A percentile compares a stretch with the other conserved stretches of the same genome.
Evolutionary conservation across 1,139 yeast species (phyloP).

Genomic region (Taphrina pruni): DNA sequence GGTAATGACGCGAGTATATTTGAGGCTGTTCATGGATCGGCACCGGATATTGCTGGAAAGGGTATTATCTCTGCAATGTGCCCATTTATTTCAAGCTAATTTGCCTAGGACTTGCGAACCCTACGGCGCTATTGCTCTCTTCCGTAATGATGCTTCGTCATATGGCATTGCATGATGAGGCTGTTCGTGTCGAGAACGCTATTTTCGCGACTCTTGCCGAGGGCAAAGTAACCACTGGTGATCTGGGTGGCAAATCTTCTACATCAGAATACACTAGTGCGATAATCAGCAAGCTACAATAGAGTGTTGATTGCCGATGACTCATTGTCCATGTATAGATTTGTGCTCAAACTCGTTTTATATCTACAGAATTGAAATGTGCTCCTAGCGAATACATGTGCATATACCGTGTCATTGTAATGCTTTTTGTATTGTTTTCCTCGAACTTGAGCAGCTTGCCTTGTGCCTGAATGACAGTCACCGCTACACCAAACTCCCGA

Average conservation of each 20-base stretch:
- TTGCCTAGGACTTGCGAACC: constrained; percentile 77
- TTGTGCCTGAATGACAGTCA: constrained; percentile 79
- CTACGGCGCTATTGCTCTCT: constrained; percentile 93
- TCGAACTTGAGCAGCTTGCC: constrained; percentile 67
- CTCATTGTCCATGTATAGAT: background rate
- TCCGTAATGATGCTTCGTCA: constrained; percentile 99
- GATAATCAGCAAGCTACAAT: constrained; percentile 57
- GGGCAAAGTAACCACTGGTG: constrained; percentile 94
- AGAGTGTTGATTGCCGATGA: background rate
- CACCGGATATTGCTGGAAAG: constrained; percentile 88
- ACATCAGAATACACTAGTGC: constrained; percentile 87
- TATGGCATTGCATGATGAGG: constrained; percentile 83
- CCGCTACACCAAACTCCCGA: constrained; percentile 68
- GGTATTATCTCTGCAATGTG: constrained; percentile 47
- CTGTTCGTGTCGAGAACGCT: constrained; percentile 84
- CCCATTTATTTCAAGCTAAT: constrained; percentile 72
- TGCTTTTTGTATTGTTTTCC: constrained; percentile 58
- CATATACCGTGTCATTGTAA: constrained; percentile 73
- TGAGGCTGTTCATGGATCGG: constrained; percentile 99
- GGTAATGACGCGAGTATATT: constrained; percentile 96
- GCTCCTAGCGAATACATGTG: constrained; percentile 91
- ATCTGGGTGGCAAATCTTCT: constrained; percentile 89
- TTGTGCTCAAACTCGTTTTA: background rate
- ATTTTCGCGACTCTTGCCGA: constrained; percentile 92
- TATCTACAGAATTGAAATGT: constrained; percentile 80